These are phyloP conservation scores for Diaporthe helianthi DNA, from an alignment of 2,329 filamentous ascomycete genomes.

Conservation along the genomic window DNA sequence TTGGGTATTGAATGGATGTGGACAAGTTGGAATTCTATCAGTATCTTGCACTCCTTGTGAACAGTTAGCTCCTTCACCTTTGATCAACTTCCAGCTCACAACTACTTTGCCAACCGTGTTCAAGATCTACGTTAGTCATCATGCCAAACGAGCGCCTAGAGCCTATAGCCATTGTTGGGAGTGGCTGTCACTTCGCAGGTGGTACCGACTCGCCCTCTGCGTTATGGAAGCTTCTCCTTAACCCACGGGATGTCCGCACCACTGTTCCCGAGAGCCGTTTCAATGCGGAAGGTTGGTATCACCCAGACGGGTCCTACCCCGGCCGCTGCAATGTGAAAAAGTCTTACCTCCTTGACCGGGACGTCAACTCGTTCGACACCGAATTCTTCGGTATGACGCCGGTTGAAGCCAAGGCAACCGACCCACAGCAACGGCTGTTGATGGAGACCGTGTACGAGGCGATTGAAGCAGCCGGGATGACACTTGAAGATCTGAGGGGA, in stretches of 20 bases:
- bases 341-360: conserved; percentile 37
- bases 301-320: conserved; percentile 37
- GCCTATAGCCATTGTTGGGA: conserved; percentile 23
- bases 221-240: conserved; percentile 18
- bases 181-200: conserved; percentile 26
- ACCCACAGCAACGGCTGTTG: conserved; percentile 47
- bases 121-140: not conserved
- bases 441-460: conserved; percentile 50
- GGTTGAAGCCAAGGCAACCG: conserved; percentile 44
- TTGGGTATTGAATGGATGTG: too few species aligned
- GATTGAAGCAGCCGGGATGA: conserved; percentile 36
- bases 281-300: conserved; percentile 35
- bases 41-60: too few species aligned
- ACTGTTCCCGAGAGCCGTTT: conserved; percentile 28
- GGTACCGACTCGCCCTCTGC: not conserved
- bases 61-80: too few species aligned
- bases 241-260: conserved; percentile 20
- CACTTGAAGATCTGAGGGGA: conserved; percentile 23
- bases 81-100: not conserved
- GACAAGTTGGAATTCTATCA: too few species aligned
- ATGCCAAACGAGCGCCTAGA: not conserved
- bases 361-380: conserved; percentile 42
- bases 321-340: conserved; percentile 38
- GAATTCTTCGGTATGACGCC: conserved; percentile 47
- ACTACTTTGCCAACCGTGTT: not conserved